Evolutionary conservation across 768 basidiomycete genomes (phyloP).

Genomic region (Calocera viscosa): DNA sequence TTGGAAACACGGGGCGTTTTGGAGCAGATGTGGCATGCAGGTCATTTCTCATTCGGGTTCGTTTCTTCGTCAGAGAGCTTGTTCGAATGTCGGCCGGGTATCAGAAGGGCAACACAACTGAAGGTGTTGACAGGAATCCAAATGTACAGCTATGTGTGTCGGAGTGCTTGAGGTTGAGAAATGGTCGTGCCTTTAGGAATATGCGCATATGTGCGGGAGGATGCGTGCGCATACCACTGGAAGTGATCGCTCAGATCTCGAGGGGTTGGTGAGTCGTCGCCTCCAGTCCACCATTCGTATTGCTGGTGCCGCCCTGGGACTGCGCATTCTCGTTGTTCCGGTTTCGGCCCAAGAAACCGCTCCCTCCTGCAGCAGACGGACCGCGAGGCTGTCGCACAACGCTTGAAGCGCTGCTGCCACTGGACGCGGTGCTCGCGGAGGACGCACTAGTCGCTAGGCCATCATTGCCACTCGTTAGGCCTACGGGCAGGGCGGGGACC

Average conservation of each 20-base stretch:
- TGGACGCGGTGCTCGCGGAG: slow-evolving; percentile 20
- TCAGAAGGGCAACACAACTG: neutral
- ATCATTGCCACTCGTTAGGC: slow-evolving; percentile 39
- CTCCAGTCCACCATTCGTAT: slow-evolving; percentile 58
- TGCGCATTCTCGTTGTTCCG: slow-evolving; percentile 25
- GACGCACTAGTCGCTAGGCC: slow-evolving; percentile 28
- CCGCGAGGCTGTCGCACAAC: slow-evolving; percentile 80
- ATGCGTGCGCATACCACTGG: neutral
- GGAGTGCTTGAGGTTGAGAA: neutral
- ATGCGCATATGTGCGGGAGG: neutral
- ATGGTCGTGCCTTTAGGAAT: neutral
- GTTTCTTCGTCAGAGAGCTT: slow-evolving; percentile 3
- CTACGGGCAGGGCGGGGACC: slow-evolving; percentile 60
- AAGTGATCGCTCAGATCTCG: slow-evolving; percentile 46
- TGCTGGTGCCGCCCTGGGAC: slow-evolving; percentile 39
- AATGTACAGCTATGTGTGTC: neutral
- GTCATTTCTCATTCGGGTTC: slow-evolving; percentile 7
- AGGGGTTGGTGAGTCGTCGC: slow-evolving; percentile 75
- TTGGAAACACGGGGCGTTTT: neutral
- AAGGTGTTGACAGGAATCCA: neutral
- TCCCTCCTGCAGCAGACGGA: slow-evolving; percentile 42
- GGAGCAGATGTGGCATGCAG: neutral
- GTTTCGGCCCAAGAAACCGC: slow-evolving; percentile 47
- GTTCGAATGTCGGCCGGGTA: neutral
- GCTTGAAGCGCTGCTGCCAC: slow-evolving; percentile 19